Evolutionary conservation across 805 yeast species (phyloP).

Genomic region (Hagleromyces aurorensis): DNA sequence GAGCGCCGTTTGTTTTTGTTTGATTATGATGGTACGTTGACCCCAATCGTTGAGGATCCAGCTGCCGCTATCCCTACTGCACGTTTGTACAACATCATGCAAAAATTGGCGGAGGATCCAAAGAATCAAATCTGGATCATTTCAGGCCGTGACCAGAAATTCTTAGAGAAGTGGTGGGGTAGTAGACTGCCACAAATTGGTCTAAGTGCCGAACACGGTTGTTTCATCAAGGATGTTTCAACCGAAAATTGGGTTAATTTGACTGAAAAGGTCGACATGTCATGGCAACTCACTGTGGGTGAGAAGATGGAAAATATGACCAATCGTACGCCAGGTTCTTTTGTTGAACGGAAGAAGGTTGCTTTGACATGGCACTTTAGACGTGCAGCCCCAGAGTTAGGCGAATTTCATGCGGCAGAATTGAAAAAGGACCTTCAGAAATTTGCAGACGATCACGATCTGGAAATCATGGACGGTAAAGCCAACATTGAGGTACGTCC

Average conservation of each 20-base stretch:
- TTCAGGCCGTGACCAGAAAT: conserved; percentile 89
- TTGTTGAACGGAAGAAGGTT: conserved; percentile 79
- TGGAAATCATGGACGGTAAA: conserved; percentile 95
- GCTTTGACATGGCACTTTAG: conserved; percentile 98
- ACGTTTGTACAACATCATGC: conserved; percentile 51
- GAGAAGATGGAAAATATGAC: conserved; percentile 68
- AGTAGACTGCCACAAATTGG: conserved; percentile 55
- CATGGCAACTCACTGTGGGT: conserved; percentile 85
- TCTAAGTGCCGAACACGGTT: conserved; percentile 94
- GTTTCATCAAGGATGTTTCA: conserved; percentile 76
- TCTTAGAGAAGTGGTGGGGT: conserved; percentile 86
- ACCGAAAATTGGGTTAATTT: conserved; percentile 70
- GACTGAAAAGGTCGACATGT: conserved; percentile 77
- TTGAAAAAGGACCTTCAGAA: conserved; percentile 56
- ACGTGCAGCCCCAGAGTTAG: conserved; percentile 88
- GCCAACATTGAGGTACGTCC: conserved; percentile 98
- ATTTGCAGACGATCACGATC: conserved; percentile 63
- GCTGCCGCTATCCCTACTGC: conserved; percentile 96
- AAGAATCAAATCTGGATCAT: conserved; percentile 88
- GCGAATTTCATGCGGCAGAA: conserved; percentile 74
- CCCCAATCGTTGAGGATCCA: conserved; percentile 95
- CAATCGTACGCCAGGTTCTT: conserved; percentile 84
- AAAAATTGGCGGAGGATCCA: conserved; percentile 61
- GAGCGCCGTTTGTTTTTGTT: conserved; percentile 71
- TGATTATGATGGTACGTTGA: conserved; percentile 95